phyloP scores from a whole-genome alignment of 2,329 filamentous ascomycete species.

The Ascosphaera pollenicola region DNA sequence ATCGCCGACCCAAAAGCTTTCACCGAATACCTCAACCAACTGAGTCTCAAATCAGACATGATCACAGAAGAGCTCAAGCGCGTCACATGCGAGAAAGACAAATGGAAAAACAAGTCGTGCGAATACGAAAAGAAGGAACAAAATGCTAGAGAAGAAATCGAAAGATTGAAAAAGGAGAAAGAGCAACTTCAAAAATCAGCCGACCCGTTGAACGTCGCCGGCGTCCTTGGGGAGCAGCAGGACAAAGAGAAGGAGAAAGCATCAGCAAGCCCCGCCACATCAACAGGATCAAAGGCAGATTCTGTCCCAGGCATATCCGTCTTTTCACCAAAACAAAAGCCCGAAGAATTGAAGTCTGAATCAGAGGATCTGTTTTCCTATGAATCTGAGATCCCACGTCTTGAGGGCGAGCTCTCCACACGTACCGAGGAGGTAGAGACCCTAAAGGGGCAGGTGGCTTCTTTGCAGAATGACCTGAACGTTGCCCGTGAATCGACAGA shows the following conservation, averaged over 20 bases:
- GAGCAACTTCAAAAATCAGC: constrained; percentile 4
- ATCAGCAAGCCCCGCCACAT: constrained; percentile 12
- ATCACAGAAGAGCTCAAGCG: constrained; percentile 82
- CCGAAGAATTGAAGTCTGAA: constrained; percentile 10
- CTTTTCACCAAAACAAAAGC: constrained; percentile 17
- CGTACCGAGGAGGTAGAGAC: constrained; percentile 48
- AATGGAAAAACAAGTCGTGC: constrained; percentile 54
- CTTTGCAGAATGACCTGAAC: constrained; percentile 46
- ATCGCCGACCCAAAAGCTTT: constrained; percentile 69
- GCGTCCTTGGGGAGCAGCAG: constrained; percentile 12
- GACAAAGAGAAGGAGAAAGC: constrained; percentile 5
- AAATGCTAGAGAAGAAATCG: constrained; percentile 41
- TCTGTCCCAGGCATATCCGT: constrained; percentile 15
- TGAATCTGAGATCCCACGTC: constrained; percentile 61
- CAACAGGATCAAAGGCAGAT: constrained; percentile 12
- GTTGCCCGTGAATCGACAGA: constrained; percentile 48
- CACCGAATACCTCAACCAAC: constrained; percentile 72
- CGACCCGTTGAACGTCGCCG: constrained; percentile 10
- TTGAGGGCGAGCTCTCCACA: constrained; percentile 53
- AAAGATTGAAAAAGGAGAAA: constrained; percentile 24
- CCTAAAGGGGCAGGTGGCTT: constrained; percentile 46
- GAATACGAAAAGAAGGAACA: constrained; percentile 41
- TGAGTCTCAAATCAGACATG: constrained; percentile 75
- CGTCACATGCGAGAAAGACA: constrained; percentile 60
- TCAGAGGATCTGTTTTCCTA: constrained; percentile 76